Conservation (phyloP, 352 stramenopile species). For the Phytophthora lateralis region DNA sequence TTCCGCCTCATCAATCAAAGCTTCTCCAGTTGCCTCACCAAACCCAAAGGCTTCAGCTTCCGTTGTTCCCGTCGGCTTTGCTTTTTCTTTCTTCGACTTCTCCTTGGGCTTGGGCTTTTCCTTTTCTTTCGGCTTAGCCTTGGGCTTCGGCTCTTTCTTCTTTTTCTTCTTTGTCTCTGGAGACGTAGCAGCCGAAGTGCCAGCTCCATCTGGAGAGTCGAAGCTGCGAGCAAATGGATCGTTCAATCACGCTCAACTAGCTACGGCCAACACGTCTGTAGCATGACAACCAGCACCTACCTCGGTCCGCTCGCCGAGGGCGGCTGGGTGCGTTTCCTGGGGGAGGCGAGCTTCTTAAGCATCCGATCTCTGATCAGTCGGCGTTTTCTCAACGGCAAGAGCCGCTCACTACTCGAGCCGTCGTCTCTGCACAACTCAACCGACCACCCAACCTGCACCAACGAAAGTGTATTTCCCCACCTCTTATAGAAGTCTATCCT, state of each 20-base stretch:
- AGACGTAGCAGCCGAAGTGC: constrained; percentile 4
- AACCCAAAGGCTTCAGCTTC: constrained; percentile 3
- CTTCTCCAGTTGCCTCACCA: constrained; percentile 9
- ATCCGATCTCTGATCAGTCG: constrained; percentile 15
- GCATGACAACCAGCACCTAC: not conserved
- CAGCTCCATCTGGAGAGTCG: constrained; percentile 10
- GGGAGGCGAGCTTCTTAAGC: constrained; percentile 61
- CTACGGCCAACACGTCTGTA: not conserved
- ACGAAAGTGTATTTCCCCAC: constrained; percentile 20
- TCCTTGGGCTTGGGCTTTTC: constrained; percentile 12
- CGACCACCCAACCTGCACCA: constrained; percentile 4
- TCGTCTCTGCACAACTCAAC: too few species aligned
- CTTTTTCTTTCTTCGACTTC: constrained; percentile 33
- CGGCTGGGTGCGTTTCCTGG: constrained; percentile 21
- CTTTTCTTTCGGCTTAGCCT: constrained; percentile 9
- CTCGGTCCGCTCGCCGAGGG: not conserved
- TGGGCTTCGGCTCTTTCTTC: constrained; percentile 5
- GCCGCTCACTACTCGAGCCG: too few species aligned
- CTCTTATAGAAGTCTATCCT: not conserved
- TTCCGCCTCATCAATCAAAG: constrained; percentile 12
- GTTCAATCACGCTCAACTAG: not conserved
- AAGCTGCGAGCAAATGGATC: not conserved
- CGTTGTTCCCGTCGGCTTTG: constrained; percentile 20
- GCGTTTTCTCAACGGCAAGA: too few species aligned
- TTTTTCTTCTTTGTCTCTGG: constrained; percentile 20